phyloP scores from a whole-genome alignment of 164 flowering plant genomes.

The Sedum album region DNA sequence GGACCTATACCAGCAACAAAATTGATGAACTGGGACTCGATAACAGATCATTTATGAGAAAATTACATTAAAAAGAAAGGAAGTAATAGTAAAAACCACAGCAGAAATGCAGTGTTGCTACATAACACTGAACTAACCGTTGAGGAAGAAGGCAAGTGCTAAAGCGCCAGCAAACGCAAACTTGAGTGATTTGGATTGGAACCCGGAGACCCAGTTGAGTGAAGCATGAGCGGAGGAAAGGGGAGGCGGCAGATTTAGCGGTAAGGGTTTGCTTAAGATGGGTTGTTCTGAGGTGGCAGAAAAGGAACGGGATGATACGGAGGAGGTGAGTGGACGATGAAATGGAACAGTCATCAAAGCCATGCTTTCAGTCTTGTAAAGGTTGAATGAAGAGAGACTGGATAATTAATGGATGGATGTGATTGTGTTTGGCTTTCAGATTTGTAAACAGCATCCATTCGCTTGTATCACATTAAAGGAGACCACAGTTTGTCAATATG shows the following conservation, averaged over 20 bases:
- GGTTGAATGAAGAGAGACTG: neutral
- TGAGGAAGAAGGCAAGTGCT: conserved; percentile 47
- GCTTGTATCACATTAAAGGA: no score
- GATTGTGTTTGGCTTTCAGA: no score
- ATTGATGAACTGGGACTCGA: neutral
- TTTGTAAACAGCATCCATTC: no score
- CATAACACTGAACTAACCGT: conserved; percentile 21
- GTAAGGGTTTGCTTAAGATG: neutral
- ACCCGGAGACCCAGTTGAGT: conserved; percentile 30
- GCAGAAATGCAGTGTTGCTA: no score
- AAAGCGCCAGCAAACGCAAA: conserved; percentile 57
- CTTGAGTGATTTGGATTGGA: conserved; percentile 41
- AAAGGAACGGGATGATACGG: neutral
- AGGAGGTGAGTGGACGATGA: neutral
- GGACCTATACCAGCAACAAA: conserved; percentile 37
- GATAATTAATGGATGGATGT: neutral
- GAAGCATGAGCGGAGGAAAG: conserved; percentile 7
- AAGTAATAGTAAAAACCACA: no score
- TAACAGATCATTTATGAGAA: no score
- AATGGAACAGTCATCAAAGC: neutral
- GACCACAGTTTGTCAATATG: no score
- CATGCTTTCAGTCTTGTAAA: neutral
- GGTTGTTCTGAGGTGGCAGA: neutral
- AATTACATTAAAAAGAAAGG: no score
- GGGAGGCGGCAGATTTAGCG: neutral